Conservation (phyloP, 2,329 filamentous ascomycete species). For the Proliferodiscus dingleyae region DNA sequence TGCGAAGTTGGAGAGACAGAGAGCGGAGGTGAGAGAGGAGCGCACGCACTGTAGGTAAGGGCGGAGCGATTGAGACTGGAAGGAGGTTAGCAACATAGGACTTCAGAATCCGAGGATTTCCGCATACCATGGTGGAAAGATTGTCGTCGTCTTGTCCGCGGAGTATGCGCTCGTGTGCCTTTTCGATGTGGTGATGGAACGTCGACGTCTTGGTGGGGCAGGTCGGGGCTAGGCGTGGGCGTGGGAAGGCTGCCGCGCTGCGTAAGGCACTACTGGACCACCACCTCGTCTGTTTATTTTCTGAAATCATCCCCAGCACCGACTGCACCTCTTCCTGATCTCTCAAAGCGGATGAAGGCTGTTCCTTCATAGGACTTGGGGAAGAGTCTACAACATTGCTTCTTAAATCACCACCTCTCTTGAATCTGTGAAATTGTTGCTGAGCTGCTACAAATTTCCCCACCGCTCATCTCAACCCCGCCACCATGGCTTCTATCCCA, state of each 20-base stretch:
- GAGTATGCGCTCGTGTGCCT: slow-evolving; percentile 4
- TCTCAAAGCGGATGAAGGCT: too few species aligned
- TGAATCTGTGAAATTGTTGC: too few species aligned
- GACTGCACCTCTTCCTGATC: not conserved
- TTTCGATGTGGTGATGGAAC: slow-evolving; percentile 2
- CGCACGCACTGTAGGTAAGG: slow-evolving; percentile 96
- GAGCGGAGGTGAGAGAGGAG: slow-evolving; percentile 86
- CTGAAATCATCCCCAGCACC: not conserved
- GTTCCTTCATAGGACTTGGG: too few species aligned
- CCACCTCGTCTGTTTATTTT: slow-evolving; percentile 1
- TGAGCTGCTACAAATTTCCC: too few species aligned
- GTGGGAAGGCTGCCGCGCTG: slow-evolving; percentile 4
- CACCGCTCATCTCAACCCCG: slow-evolving; percentile 19
- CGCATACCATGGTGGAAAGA: slow-evolving; percentile 19
- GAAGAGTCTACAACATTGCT: too few species aligned
- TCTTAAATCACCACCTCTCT: too few species aligned
- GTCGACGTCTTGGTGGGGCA: slow-evolving; percentile 26
- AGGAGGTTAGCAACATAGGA: not conserved
- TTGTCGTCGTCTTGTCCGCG: slow-evolving; percentile 8
- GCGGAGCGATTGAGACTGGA: slow-evolving; percentile 87
- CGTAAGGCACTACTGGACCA: slow-evolving; percentile 7
- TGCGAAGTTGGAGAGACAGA: slow-evolving; percentile 94
- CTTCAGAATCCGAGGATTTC: not conserved
- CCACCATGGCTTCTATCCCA: slow-evolving; percentile 32
- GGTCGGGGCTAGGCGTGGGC: too few species aligned